Evolutionary conservation across 2,329 filamentous ascomycete genomes (phyloP), one percentile per base, ranked within the genome.

Genomic region (Fusarium paranaense): DNA sequence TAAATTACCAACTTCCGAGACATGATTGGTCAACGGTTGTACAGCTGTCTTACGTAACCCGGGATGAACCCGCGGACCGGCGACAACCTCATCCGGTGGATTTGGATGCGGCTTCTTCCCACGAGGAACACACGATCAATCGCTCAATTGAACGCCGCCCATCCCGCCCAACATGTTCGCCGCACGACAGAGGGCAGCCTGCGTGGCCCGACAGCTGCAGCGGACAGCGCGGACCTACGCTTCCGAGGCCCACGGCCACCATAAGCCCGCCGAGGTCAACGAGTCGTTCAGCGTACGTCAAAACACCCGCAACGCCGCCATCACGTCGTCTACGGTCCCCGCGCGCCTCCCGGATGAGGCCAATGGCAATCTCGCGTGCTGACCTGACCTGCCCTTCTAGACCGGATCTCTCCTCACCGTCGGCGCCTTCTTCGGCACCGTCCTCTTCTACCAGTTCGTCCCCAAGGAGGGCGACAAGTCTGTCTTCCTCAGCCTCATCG

Each of bases 211-310:
- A 68, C 81, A 81, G 76, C 78, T 83, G 71, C 80, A 81, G 77
- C 79, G 82, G 68, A 78, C 80, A 73, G 80, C 84, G 73, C 86
- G 88, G 78, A 84, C 83, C 69, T 90, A 90, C 80, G 88, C 88
- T 75, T 90, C 88, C 79, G 85, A 87, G 73, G 83, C 83, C 80
- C 87, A 89, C 77, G 84, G 81, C 69, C 83, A 86, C 74, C 84
- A 86, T 79, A 82, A 86, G 75, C 81, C 85, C 68, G 84, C 85
- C 75, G 82, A 84, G 71, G 86, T 86, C 70, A 85, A 87, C 76
- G 89, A 91, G 82, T 84, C 85, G 68, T 85, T 90, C 78, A 89
- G 89, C 76, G 89, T 91, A 89, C 69, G 88, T 85, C 59, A 71
- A 60, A 67, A 63, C 57, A 37, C 50, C 69, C 67, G 35, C 69